Conservation (phyloP, 345 rosid species). For the Populus ilicifolia region DNA sequence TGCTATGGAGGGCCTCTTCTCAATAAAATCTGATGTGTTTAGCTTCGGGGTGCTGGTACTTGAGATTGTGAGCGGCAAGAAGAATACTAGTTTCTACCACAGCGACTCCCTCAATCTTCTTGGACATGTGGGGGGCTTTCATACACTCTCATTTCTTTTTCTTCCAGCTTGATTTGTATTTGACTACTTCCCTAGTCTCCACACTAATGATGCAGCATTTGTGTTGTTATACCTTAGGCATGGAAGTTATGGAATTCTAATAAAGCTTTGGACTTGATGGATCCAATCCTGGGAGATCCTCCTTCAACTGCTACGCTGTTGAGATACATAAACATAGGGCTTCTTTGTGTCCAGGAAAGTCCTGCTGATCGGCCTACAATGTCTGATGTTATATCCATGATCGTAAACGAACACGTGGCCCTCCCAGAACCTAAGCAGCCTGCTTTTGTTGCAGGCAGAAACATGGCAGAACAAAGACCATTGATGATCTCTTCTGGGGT, state of each 20-base stretch:
- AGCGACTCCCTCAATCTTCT: neutral
- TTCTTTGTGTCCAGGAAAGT: constrained; percentile 1
- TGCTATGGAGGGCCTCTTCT: neutral
- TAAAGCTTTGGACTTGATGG: neutral
- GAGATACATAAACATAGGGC: neutral
- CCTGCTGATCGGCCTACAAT: constrained; percentile 10
- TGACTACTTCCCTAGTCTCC: neutral
- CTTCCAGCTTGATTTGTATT: neutral
- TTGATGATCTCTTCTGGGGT: neutral
- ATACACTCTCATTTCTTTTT: neutral
- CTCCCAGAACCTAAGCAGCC: constrained; percentile 3
- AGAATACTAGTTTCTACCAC: neutral
- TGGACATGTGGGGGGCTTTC: neutral
- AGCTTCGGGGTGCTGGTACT: neutral
- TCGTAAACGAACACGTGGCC: neutral
- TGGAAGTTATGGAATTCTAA: neutral
- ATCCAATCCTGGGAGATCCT: neutral
- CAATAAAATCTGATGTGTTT: neutral
- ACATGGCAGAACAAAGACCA: neutral
- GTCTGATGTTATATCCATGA: constrained; percentile 6
- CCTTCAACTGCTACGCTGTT: neutral
- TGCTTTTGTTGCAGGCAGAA: neutral
- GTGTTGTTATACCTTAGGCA: neutral
- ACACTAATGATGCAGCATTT: neutral
- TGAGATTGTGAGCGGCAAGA: neutral